A percentile compares a stretch with the other conserved stretches of the same genome.
Evolutionary conservation across 306 rosid genomes (phyloP).

Genomic region (Quercus parvula): DNA sequence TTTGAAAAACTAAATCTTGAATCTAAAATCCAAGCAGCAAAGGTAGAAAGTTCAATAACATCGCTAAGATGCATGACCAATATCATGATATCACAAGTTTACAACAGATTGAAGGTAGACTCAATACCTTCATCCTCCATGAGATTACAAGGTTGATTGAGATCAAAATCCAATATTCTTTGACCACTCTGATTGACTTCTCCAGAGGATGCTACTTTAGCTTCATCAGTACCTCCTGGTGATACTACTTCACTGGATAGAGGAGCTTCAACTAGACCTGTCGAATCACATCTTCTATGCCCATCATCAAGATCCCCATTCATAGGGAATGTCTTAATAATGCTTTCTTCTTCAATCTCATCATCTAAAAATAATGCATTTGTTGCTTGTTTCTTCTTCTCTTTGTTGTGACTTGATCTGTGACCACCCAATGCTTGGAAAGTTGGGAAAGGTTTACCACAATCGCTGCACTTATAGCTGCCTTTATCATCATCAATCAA

Average conservation of each 20-base stretch:
- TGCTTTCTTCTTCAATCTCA: neutral
- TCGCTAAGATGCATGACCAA: too few species aligned
- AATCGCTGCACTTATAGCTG: conserved; percentile 14
- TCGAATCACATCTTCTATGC: too few species aligned
- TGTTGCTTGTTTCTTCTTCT: neutral
- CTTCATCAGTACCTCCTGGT: too few species aligned
- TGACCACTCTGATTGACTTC: neutral
- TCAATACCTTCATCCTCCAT: neutral
- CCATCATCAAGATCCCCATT: neutral
- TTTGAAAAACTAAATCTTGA: too few species aligned
- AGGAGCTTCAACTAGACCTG: too few species aligned
- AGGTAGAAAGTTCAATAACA: too few species aligned
- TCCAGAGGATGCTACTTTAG: too few species aligned
- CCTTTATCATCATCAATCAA: neutral
- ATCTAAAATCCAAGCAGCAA: too few species aligned
- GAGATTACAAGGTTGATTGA: neutral
- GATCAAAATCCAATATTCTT: conserved; percentile 2
- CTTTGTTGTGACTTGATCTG: conserved; percentile 31
- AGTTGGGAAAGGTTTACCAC: conserved; percentile 14
- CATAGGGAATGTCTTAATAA: neutral
- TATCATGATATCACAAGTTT: too few species aligned
- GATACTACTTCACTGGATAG: too few species aligned
- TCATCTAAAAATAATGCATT: neutral
- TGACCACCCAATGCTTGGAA: conserved; percentile 45
- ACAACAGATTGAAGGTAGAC: too few species aligned